These are phyloP conservation scores for Hemileccinum hortonii DNA, from an alignment of 1,284 basidiomycete species.

Conservation along the genomic window DNA sequence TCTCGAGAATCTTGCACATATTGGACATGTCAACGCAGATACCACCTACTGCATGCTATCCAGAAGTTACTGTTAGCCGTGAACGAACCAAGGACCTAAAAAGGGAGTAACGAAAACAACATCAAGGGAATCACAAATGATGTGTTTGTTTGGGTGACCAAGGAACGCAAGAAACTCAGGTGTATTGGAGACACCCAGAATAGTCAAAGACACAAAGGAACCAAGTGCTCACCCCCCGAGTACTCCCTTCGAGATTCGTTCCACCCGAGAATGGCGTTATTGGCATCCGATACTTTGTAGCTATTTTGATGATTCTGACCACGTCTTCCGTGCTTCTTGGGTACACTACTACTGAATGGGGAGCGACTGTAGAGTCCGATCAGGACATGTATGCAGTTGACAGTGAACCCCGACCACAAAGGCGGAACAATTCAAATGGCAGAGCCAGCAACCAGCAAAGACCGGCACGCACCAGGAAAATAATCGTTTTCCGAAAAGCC, in stretches of 20 bases:
- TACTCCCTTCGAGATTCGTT: conserved; percentile 69
- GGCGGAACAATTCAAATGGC: background rate
- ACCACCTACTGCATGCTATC: conserved; percentile 57
- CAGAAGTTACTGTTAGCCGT: conserved; percentile 11
- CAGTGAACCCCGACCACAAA: background rate
- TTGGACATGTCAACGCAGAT: conserved; percentile 83
- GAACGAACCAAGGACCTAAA: background rate
- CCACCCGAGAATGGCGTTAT: conserved; percentile 71
- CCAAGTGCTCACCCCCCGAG: conserved; percentile 49
- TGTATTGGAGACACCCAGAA: background rate
- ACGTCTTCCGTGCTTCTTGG: conserved; percentile 66
- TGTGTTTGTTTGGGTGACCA: background rate
- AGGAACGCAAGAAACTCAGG: too few species aligned
- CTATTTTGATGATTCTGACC: conserved; percentile 63
- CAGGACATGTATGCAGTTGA: background rate
- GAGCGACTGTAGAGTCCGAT: conserved; percentile 32
- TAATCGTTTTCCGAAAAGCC: conserved; percentile 60
- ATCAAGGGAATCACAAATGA: background rate
- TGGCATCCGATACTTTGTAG: conserved; percentile 66
- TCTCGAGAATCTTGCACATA: conserved; percentile 83
- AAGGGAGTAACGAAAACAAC: background rate
- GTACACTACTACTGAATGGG: conserved; percentile 55
- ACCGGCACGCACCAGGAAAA: conserved; percentile 49
- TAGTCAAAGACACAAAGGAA: background rate
- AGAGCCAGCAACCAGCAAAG: background rate